phyloP scores from a whole-genome alignment of 225 moss, liverwort and hornwort species.

The Sphagnum contortum region DNA sequence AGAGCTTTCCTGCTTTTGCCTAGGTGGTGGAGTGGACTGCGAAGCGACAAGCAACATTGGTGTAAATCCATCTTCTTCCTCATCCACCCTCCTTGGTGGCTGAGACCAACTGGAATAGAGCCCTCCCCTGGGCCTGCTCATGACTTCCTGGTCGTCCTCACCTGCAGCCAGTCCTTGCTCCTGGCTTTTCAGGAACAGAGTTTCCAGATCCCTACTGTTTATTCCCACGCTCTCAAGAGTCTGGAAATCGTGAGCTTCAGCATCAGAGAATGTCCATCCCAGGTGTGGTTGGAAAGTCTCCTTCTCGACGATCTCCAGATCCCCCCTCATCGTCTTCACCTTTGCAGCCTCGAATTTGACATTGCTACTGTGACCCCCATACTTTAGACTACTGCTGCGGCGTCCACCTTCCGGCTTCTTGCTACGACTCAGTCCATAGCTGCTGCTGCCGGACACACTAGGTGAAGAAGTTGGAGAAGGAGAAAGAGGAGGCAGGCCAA shows the following conservation, averaged over 20 bases:
- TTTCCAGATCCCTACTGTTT: too few species aligned
- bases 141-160: neutral
- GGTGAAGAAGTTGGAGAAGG: neutral
- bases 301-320: too few species aligned
- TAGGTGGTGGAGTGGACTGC: constrained; percentile 27
- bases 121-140: constrained; percentile 3
- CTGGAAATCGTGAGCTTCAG: constrained; percentile 2
- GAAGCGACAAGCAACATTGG: neutral
- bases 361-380: neutral
- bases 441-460: neutral
- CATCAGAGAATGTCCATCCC: constrained; percentile 8
- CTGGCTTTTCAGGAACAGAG: neutral
- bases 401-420: neutral
- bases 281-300: constrained; percentile 7
- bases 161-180: too few species aligned
- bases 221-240: neutral
- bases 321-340: neutral
- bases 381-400: too few species aligned
- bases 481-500: neutral
- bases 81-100: neutral
- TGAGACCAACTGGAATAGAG: constrained; percentile 2
- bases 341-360: too few species aligned
- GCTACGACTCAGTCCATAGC: constrained; percentile 2
- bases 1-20: constrained; percentile 49
- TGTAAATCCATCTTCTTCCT: neutral